Base-by-base conservation (phyloP, 2,329 filamentous ascomycete species). In the Sordariomycetes sp. region DNA sequence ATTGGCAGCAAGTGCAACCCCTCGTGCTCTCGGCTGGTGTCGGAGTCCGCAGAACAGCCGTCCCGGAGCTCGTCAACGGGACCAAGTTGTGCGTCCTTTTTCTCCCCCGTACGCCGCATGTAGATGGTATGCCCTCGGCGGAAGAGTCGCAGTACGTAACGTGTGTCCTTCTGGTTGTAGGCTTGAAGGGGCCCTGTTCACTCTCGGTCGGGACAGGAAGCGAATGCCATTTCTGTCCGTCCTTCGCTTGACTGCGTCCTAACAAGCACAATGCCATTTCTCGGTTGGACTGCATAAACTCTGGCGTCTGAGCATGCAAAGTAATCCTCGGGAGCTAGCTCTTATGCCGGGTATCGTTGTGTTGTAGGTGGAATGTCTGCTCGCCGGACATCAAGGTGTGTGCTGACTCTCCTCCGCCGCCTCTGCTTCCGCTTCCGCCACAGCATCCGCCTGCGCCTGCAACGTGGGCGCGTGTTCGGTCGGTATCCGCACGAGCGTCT, bases 401-500 rank as follows among this genome's bases (percentile, higher is more conserved):
- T 54, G 25, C 20, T 32, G 45, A 52, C 32, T 57, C 12, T 52
- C 70, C 50, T 72, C 74, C n/a, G 75, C 70, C 3, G 28, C 28
- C 28, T 32, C 28, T 32, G 28, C 28, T 32, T 32, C 28, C 28
- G 28, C 28, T 32, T 32, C 28, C 28, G 28, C 28, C 8, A 71
- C 74, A 3, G 71, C 77, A 45, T 83, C 80, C 15, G 79, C 75
- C 54, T 83, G 80, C 22, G 80, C 81, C 62, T 85, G 82, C 7
- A 86, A 67, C 25, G 80, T 73, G 28, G 82, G 82, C 13, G 82
- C 83, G 69, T 91, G 87, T 62, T 92, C 86, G 17, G 88, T 90
- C 1, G 89, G 89, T 62, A 94, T 92, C 61, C 89, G 82, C 39
- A 95, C 89, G 17, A 95, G 77, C 20, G 89, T 92, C 66, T 92